Conservation (phyloP, 495 filamentous ascomycete genomes). For the Penicillium macrosclerotiorum region DNA sequence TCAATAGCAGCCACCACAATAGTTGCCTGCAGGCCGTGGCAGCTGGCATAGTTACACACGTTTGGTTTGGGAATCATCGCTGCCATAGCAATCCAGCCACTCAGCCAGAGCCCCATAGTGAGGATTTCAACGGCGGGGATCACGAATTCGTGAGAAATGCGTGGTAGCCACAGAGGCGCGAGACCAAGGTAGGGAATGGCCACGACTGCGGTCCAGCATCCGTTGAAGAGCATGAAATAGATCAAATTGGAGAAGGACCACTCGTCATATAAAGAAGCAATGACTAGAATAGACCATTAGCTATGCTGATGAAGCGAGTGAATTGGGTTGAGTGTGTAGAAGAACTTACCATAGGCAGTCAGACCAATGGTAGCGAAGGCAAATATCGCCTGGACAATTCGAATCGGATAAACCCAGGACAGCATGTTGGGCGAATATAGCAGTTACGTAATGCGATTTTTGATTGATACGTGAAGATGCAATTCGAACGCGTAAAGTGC, state of each 20-base stretch:
- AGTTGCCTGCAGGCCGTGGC: conserved; percentile 40
- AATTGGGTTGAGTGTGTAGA: neutral
- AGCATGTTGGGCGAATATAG: conserved; percentile 17
- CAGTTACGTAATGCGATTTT: neutral
- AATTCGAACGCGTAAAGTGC: too few species aligned
- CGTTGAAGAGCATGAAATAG: conserved; percentile 67
- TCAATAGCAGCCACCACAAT: conserved; percentile 47
- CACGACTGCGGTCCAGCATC: conserved; percentile 62
- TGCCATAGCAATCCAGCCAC: conserved; percentile 66
- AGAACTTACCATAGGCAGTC: conserved; percentile 57
- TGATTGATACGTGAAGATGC: neutral
- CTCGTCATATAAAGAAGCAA: conserved; percentile 26
- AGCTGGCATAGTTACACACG: conserved; percentile 44
- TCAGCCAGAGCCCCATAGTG: conserved; percentile 52
- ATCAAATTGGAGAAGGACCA: conserved; percentile 33
- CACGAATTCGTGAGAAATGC: conserved; percentile 49
- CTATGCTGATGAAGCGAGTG: neutral
- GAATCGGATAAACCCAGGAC: conserved; percentile 45
- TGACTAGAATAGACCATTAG: conserved; percentile 11
- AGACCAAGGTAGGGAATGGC: conserved; percentile 61
- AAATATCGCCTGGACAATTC: conserved; percentile 58
- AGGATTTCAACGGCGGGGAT: conserved; percentile 22
- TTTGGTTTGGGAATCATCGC: conserved; percentile 49
- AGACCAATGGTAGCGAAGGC: conserved; percentile 63
- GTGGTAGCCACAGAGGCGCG: conserved; percentile 53